Base-by-base conservation (phyloP, 768 basidiomycete species). In the Calocybe indica region DNA sequence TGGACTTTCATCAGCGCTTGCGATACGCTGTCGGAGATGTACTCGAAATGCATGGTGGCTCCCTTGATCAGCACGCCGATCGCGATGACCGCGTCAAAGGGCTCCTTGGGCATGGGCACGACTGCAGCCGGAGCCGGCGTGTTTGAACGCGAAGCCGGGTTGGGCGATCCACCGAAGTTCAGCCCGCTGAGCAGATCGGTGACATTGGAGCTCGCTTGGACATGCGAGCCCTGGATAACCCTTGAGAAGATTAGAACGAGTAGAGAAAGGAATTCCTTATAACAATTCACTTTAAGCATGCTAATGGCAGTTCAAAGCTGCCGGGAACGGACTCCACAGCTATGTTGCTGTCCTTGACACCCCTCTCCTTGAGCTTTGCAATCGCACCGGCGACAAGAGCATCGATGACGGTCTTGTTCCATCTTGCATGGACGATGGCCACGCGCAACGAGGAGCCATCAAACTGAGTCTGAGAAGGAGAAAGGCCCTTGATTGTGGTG, bases 21-120 rank as follows among this genome's bases (percentile, higher is more conserved):
- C 37, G 92, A 83, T 50, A 97, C 94, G 51, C 83, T 81, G 58
- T 97, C 92, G 66, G 80, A 89, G 65, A 98, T 99, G 76, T 99
- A 99, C 66, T 99, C 96, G 66, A 98, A 99, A 71, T 99, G 96
- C 92, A 96, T 96, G 12, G 96, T 98, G 1, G 82, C 75, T 45
- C 96, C 95, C 64, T 99, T 99, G 75, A 99, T 96, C 62, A 99
- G 84, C 34, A 95, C 92, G 10, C 96, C 96, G 60, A 98, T 91
- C 45, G 96, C 93, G 63, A 99, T 95, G 54, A 96, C 84, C 10
- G 93, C 96, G 63, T 95, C 87, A 57, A 98, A 97, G 0, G 95
- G 86, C 46, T 76, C 73, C 37, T 78, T 75, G 35, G 75, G 68
- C 54, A 68, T 70, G 32, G 55, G 45, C 11, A 65, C 52, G 46